phyloP scores from a whole-genome alignment of 805 yeast genomes.

The Candida stauntonica region DNA sequence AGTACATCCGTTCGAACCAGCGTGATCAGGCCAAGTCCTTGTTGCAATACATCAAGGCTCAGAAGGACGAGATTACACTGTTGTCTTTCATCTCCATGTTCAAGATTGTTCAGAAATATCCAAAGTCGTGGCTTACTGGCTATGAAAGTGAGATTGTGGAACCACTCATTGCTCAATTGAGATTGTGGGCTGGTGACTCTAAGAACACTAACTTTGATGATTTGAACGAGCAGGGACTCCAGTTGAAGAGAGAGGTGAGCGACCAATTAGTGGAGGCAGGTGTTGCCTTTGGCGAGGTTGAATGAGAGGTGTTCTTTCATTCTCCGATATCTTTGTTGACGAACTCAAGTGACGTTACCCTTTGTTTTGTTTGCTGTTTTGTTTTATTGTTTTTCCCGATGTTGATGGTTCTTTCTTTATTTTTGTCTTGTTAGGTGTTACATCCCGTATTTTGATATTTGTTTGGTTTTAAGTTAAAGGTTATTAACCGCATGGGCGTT shows the following conservation, averaged over 20 bases:
- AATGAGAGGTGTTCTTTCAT: too few species aligned
- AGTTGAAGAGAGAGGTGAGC: slow-evolving; percentile 28
- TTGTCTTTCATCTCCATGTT: slow-evolving; percentile 27
- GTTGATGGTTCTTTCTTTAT: too few species aligned
- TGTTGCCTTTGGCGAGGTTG: slow-evolving; percentile 21
- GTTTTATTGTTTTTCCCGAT: not conserved
- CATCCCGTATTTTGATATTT: not conserved
- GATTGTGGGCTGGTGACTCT: slow-evolving; percentile 30
- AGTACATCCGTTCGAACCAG: slow-evolving; percentile 18
- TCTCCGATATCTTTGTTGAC: not conserved
- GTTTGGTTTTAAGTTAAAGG: not conserved
- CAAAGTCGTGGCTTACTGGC: slow-evolving; percentile 22
- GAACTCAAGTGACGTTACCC: not conserved
- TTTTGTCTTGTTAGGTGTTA: too few species aligned
- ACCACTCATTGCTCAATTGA: slow-evolving; percentile 21
- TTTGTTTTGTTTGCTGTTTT: not conserved
- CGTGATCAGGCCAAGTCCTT: slow-evolving; percentile 15
- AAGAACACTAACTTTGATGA: slow-evolving; percentile 22
- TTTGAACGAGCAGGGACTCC: slow-evolving; percentile 20
- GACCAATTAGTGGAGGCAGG: slow-evolving; percentile 28
- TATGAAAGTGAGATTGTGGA: slow-evolving; percentile 18
- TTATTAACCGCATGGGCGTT: not conserved
- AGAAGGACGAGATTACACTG: slow-evolving; percentile 22
- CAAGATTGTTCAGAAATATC: slow-evolving; percentile 25
- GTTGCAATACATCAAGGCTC: slow-evolving; percentile 18